Percentiles rank a stretch among this genome's conserved stretches.
Conservation (phyloP, 176 grass and related monocot genomes). For the Coix lacrymajobi region DNA sequence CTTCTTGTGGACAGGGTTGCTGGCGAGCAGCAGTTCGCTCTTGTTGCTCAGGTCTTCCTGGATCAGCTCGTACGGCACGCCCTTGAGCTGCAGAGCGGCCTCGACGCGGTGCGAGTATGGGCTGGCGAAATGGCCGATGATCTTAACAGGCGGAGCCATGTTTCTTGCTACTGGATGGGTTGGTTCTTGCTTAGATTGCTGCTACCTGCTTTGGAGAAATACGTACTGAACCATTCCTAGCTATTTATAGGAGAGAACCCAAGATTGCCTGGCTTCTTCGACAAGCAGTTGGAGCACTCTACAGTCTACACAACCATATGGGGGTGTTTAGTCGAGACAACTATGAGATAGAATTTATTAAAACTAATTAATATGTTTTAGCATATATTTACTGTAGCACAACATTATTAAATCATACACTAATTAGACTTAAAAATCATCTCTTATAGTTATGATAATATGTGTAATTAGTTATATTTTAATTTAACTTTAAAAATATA, state of each 20-base stretch:
- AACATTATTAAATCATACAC: too few species aligned
- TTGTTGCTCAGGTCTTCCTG: conserved; percentile 29
- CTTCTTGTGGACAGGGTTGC: conserved; percentile 28
- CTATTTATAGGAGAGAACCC: not conserved
- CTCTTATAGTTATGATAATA: too few species aligned
- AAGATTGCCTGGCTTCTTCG: not conserved
- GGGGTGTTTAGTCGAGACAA: too few species aligned
- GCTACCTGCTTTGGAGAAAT: not conserved
- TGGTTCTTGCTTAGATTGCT: not conserved
- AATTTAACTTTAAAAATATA: too few species aligned
- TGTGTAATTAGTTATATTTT: too few species aligned
- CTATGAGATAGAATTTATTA: too few species aligned
- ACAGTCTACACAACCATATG: not conserved
- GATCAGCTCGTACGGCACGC: conserved; percentile 19
- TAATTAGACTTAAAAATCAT: too few species aligned
- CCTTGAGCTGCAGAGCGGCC: conserved; percentile 33
- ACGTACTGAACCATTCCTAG: not conserved
- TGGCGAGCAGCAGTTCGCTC: conserved; percentile 16
- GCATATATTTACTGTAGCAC: too few species aligned
- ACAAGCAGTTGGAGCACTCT: not conserved
- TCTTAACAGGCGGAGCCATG: not conserved
- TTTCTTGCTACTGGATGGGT: not conserved
- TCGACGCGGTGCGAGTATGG: conserved; percentile 22
- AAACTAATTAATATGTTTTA: too few species aligned
- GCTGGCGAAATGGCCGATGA: conserved; percentile 5